Evolutionary conservation across 1,284 basidiomycete genomes (phyloP).

Genomic region (Trichosporon coremiiforme): DNA sequence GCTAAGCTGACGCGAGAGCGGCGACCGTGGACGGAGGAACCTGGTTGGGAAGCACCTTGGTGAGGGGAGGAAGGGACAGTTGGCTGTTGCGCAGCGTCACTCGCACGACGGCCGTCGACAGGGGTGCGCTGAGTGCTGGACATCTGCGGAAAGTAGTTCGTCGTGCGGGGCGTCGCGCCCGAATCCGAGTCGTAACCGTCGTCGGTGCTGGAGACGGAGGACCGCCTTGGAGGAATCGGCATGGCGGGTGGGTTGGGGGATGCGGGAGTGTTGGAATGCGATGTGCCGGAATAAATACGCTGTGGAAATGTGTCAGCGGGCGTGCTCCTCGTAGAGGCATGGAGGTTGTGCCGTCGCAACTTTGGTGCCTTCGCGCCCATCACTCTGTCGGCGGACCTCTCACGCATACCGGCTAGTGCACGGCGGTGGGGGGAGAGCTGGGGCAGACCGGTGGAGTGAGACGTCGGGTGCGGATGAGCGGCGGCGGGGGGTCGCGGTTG

Average conservation of each 20-base stretch:
- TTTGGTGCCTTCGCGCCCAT: background rate
- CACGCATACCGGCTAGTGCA: background rate
- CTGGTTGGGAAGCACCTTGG: background rate
- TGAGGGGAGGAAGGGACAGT: conserved; percentile 13
- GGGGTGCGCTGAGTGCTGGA: background rate
- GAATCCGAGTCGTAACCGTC: conserved; percentile 14
- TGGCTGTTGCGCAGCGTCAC: conserved; percentile 12
- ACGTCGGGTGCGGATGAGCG: conserved; percentile 7
- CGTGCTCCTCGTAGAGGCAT: background rate
- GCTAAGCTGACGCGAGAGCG: conserved; percentile 6
- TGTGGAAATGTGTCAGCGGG: conserved; percentile 7
- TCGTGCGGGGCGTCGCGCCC: conserved; percentile 17
- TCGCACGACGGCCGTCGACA: background rate
- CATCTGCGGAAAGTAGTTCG: conserved; percentile 11
- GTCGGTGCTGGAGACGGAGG: conserved; percentile 5
- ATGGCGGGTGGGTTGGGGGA: conserved; percentile 19
- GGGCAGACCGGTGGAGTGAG: background rate
- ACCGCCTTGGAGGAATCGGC: conserved; percentile 19
- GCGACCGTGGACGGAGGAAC: background rate
- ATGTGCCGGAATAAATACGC: conserved; percentile 14
- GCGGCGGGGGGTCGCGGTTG: background rate
- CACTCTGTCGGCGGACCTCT: background rate
- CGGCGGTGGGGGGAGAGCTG: background rate
- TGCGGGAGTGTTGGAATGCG: conserved; percentile 17
- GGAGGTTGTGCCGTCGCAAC: background rate